Conservation (phyloP, 2,329 filamentous ascomycete genomes). For the Shiraia sp. region DNA sequence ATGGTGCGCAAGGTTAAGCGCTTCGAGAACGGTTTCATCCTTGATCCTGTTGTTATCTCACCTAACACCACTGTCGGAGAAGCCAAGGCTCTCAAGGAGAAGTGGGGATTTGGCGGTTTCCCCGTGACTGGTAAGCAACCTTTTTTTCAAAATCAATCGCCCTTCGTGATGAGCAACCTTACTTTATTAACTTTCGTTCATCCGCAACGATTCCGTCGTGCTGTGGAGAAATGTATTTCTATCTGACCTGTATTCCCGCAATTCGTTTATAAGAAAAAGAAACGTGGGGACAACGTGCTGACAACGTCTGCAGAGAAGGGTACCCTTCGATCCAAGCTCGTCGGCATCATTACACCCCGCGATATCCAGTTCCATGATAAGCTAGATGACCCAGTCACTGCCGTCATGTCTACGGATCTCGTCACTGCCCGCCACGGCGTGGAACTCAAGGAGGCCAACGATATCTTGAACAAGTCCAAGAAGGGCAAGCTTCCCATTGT, state of each 20-base stretch:
- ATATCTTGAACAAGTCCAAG: constrained; percentile 90
- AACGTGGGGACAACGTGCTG: constrained; percentile 20
- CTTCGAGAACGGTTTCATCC: constrained; percentile 98
- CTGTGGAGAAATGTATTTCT: constrained; percentile 71
- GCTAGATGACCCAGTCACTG: constrained; percentile 70
- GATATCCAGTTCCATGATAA: constrained; percentile 96
- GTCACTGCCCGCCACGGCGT: constrained; percentile 85
- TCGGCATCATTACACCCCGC: constrained; percentile 96
- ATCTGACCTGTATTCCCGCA: constrained; percentile 49
- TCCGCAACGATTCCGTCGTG: constrained; percentile 89
- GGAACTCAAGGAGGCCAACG: constrained; percentile 85
- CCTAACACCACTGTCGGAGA: constrained; percentile 87
- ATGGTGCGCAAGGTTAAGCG: constrained; percentile 99
- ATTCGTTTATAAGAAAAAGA: background rate
- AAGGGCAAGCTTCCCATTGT: constrained; percentile 98
- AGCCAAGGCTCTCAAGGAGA: constrained; percentile 90
- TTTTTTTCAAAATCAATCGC: constrained; percentile 12
- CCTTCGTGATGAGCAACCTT: constrained; percentile 74
- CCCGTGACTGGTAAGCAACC: constrained; percentile 87
- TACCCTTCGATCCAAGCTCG: constrained; percentile 89
- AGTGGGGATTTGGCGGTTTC: constrained; percentile 98
- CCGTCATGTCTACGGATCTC: constrained; percentile 94
- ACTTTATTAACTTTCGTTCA: constrained; percentile 99
- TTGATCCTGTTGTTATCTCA: constrained; percentile 90
- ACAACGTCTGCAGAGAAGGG: constrained; percentile 70